phyloP scores from a whole-genome alignment of 2,329 filamentous ascomycete genomes.

The Xylaria polymorpha region DNA sequence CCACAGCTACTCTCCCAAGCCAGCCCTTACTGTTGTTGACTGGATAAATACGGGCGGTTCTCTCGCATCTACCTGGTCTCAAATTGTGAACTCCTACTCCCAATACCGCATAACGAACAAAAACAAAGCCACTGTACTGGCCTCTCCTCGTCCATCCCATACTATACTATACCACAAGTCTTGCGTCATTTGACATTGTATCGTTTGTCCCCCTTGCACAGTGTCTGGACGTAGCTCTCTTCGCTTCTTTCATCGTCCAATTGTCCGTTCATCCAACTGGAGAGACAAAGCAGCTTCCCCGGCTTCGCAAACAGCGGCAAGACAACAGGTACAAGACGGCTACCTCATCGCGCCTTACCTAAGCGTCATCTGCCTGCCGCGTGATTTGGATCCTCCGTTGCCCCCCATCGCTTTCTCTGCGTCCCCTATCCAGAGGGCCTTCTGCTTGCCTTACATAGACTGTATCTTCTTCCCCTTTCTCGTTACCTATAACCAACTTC shows the following conservation, averaged over 20 bases:
- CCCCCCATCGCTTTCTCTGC: slow-evolving; percentile 37
- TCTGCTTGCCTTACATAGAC: slow-evolving; percentile 30
- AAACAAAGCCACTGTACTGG: slow-evolving; percentile 13
- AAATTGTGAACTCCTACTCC: neutral
- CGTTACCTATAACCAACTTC: slow-evolving; percentile 27
- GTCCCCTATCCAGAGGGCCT: slow-evolving; percentile 34
- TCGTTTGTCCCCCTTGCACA: slow-evolving; percentile 3
- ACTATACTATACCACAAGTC: neutral
- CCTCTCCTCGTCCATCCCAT: neutral
- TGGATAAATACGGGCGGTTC: slow-evolving; percentile 20
- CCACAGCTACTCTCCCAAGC: neutral
- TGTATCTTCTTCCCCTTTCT: slow-evolving; percentile 14
- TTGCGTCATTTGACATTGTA: slow-evolving; percentile 43
- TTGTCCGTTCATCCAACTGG: slow-evolving; percentile 9
- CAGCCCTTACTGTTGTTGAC: slow-evolving; percentile 16
- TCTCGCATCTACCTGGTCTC: neutral
- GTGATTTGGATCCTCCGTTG: slow-evolving; percentile 40
- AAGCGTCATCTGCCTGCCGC: slow-evolving; percentile 42
- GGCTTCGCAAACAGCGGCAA: slow-evolving; percentile 40
- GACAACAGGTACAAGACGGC: slow-evolving; percentile 36
- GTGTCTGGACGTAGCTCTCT: slow-evolving; percentile 13
- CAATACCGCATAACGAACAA: slow-evolving; percentile 18
- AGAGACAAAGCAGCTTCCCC: slow-evolving; percentile 38
- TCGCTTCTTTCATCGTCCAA: slow-evolving; percentile 32
- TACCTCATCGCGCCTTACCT: slow-evolving; percentile 41